Percentiles rank a stretch among this genome's conserved stretches.
These are phyloP conservation scores for Backusella westeae DNA, from an alignment of 192 early-diverging fungal species.

Conservation along the genomic window DNA sequence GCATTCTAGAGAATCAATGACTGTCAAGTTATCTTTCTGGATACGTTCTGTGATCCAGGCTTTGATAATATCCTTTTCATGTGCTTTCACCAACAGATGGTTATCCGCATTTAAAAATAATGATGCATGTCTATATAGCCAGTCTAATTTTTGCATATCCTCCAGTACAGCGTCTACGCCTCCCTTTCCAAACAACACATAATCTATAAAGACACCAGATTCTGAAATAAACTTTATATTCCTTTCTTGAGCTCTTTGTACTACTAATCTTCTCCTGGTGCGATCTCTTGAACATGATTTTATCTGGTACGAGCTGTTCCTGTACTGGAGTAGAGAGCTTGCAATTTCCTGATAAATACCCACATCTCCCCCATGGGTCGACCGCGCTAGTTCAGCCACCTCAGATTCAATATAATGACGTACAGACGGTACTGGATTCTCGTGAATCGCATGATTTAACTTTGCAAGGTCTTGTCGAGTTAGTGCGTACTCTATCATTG, in stretches of 20 bases:
- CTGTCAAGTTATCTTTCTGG: neutral
- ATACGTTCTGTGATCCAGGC: neutral
- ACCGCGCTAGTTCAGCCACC: neutral
- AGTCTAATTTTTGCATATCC: neutral
- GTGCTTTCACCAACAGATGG: neutral
- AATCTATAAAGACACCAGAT: neutral
- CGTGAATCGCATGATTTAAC: neutral
- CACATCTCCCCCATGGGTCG: neutral
- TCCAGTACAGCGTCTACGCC: neutral
- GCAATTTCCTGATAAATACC: neutral
- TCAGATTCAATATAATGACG: neutral
- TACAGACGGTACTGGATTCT: neutral
- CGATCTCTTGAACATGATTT: constrained; percentile 1
- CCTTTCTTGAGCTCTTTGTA: neutral
- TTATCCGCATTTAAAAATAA: neutral
- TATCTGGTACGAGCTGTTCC: neutral
- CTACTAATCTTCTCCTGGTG: neutral
- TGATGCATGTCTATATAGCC: neutral
- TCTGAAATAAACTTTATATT: neutral
- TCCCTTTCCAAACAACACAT: neutral
- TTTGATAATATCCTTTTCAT: neutral
- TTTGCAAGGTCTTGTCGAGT: neutral
- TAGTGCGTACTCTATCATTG: neutral
- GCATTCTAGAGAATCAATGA: neutral
- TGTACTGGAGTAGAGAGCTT: neutral